Evolutionary conservation across 345 rosid genomes (phyloP).

Genomic region (Populus deltoides): DNA sequence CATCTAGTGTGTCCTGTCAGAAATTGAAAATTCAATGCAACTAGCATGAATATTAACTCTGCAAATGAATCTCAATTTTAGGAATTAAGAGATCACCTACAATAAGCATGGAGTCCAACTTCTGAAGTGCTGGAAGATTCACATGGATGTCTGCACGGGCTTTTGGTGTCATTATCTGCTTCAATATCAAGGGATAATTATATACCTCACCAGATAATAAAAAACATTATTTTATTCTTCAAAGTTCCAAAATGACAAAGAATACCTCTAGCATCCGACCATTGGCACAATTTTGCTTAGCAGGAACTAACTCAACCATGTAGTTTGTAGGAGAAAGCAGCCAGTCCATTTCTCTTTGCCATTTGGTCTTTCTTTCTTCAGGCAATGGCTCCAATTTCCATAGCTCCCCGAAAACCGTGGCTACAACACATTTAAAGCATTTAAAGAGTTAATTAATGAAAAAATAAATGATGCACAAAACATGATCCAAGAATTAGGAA

Average conservation of each 20-base stretch:
- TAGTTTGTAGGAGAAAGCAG: constrained; percentile 85
- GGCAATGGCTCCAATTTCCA: constrained; percentile 92
- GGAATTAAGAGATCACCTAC: constrained; percentile 47
- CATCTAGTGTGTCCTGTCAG: constrained; percentile 73
- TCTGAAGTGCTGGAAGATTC: constrained; percentile 95
- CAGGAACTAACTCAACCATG: constrained; percentile 95
- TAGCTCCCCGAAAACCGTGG: constrained; percentile 85
- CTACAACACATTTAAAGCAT: constrained; percentile 33
- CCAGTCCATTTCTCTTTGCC: constrained; percentile 96
- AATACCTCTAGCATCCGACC: constrained; percentile 79
- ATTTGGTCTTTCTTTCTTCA: constrained; percentile 70
- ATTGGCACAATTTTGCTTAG: constrained; percentile 78
- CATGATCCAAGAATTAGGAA: not conserved
- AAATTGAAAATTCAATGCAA: constrained; percentile 6
- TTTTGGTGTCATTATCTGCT: constrained; percentile 92
- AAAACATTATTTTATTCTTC: not conserved
- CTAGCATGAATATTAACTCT: not conserved
- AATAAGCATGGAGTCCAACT: constrained; percentile 86
- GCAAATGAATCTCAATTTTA: not conserved
- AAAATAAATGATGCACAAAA: not conserved
- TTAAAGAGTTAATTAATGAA: not conserved
- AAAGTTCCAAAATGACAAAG: not conserved
- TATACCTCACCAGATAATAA: constrained; percentile 12
- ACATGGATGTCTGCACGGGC: constrained; percentile 86
- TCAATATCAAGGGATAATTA: constrained; percentile 23